phyloP scores from a whole-genome alignment of 768 basidiomycete genomes.

The Lactifluus hygrophoroides region DNA sequence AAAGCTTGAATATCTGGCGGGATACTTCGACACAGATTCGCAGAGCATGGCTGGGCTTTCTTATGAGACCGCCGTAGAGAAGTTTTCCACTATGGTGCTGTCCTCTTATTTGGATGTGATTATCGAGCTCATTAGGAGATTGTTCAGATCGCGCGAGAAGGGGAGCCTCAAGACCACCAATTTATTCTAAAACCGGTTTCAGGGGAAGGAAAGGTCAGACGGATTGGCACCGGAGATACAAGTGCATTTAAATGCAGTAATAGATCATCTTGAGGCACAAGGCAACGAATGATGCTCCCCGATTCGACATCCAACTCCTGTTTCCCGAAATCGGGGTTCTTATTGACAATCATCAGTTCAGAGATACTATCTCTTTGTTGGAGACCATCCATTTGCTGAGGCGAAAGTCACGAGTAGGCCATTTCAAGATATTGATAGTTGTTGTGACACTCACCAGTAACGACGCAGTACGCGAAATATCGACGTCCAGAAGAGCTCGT shows the following conservation, averaged over 20 bases:
- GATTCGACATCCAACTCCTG: conserved; percentile 76
- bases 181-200: conserved; percentile 94
- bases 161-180: conserved; percentile 56
- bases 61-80: conserved; percentile 55
- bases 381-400: conserved; percentile 97
- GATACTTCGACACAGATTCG: conserved; percentile 95
- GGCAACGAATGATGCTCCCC: conserved; percentile 63
- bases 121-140: background rate
- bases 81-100: conserved; percentile 64
- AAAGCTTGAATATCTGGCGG: conserved; percentile 73
- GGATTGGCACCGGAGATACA: background rate
- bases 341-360: conserved; percentile 89
- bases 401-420: conserved; percentile 62
- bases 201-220: conserved; percentile 78
- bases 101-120: background rate
- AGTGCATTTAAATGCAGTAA: background rate
- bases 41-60: conserved; percentile 64
- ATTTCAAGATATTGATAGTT: conserved; percentile 16
- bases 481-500: conserved; percentile 55
- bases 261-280: conserved; percentile 80
- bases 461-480: conserved; percentile 69
- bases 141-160: conserved; percentile 44
- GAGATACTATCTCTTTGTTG: conserved; percentile 83
- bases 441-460: conserved; percentile 11
- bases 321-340: conserved; percentile 92